Conservation (phyloP, 495 filamentous ascomycete species). For the Aspergillus nidulans region DNA sequence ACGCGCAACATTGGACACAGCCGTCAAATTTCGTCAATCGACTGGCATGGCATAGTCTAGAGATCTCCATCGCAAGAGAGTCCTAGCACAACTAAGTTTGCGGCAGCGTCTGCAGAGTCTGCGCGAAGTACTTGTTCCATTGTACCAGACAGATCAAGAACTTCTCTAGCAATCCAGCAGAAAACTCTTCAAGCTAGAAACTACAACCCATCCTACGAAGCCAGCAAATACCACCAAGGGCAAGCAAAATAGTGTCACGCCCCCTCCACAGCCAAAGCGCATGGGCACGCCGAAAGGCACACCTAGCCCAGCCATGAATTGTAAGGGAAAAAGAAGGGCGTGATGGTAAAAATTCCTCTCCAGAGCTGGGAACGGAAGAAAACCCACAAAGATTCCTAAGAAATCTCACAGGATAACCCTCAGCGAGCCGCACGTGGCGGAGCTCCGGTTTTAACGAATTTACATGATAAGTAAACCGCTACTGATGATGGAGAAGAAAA, state of each 20-base stretch:
- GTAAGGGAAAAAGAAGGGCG: slow-evolving; percentile 44
- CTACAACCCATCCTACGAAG: neutral
- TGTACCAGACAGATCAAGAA: too few relatives aligned
- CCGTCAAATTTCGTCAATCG: too few relatives aligned
- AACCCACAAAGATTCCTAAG: slow-evolving; percentile 33
- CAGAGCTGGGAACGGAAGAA: slow-evolving; percentile 49
- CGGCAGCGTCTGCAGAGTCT: too few relatives aligned
- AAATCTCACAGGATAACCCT: slow-evolving; percentile 42
- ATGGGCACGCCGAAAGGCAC: slow-evolving; percentile 37
- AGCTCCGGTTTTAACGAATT: slow-evolving; percentile 36
- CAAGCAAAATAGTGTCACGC: slow-evolving; percentile 33
- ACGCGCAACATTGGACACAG: too few relatives aligned
- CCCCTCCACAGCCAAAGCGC: slow-evolving; percentile 48
- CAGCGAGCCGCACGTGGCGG: slow-evolving; percentile 44
- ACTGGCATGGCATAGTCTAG: too few relatives aligned
- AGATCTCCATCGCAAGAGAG: too few relatives aligned
- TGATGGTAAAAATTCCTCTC: slow-evolving; percentile 27
- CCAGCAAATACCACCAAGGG: neutral
- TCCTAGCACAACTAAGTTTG: too few relatives aligned
- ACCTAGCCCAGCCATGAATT: slow-evolving; percentile 47
- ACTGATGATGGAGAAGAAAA: slow-evolving; percentile 48
- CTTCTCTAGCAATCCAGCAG: too few relatives aligned
- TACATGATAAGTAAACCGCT: slow-evolving; percentile 49
- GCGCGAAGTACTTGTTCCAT: too few relatives aligned
- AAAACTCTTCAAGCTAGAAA: neutral